These are phyloP conservation scores for Juglanconis sp. DNA, from an alignment of 2,329 filamentous ascomycete species.

Conservation along the genomic window DNA sequence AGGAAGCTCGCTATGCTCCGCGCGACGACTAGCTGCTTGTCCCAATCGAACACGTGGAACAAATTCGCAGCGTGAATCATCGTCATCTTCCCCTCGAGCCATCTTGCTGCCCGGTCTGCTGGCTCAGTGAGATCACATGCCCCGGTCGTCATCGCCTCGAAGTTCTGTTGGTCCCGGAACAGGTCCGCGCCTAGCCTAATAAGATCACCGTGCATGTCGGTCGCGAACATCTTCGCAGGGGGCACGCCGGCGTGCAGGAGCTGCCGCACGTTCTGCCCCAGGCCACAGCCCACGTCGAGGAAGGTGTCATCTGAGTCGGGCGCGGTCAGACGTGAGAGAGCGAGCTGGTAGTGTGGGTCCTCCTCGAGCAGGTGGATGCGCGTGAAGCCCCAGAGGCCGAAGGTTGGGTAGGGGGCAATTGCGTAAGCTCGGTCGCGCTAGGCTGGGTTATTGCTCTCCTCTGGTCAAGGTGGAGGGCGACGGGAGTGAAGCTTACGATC, in stretches of 20 bases:
- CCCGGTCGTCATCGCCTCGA: slow-evolving; percentile 18
- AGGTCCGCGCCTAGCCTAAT: slow-evolving; percentile 32
- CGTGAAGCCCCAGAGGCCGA: slow-evolving; percentile 37
- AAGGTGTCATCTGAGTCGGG: slow-evolving; percentile 23
- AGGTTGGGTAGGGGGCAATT: slow-evolving; percentile 35
- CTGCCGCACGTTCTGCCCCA: slow-evolving; percentile 43
- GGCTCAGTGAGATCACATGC: slow-evolving; percentile 25
- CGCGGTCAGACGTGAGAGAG: slow-evolving; percentile 26
- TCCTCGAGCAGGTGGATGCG: slow-evolving; percentile 31
- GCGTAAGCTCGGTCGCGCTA: slow-evolving; percentile 34
- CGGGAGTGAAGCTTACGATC: background rate
- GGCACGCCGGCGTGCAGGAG: slow-evolving; percentile 37
- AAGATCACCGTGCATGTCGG: slow-evolving; percentile 34
- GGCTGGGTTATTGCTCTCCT: background rate
- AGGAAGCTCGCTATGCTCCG: slow-evolving; percentile 24
- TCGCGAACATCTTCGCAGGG: slow-evolving; percentile 33
- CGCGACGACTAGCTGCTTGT: slow-evolving; percentile 24
- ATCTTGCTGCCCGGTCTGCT: slow-evolving; percentile 14
- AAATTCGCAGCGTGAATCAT: slow-evolving; percentile 29
- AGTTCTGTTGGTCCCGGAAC: slow-evolving; percentile 27
- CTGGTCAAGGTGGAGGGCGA: background rate
- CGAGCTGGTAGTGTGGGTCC: slow-evolving; percentile 25
- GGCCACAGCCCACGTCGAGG: slow-evolving; percentile 42
- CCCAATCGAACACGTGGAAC: slow-evolving; percentile 30
- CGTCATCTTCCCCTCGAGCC: slow-evolving; percentile 25